phyloP scores from a whole-genome alignment of 257 asterid species.

The Gardenia jasminoides region DNA sequence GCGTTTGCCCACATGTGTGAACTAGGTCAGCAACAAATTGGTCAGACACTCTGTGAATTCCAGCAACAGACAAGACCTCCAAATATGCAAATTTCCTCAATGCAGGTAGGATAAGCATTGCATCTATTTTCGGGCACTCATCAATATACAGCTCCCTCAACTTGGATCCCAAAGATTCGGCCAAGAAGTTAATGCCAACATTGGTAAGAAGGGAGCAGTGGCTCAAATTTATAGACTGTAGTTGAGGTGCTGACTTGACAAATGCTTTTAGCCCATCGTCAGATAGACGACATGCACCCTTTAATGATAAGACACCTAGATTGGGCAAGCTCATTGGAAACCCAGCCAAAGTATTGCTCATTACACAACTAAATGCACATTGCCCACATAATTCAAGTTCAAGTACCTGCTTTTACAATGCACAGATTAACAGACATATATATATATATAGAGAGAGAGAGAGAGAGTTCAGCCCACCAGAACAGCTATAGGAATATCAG shows the following conservation, averaged over 20 bases:
- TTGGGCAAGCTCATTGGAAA: constrained; percentile 43
- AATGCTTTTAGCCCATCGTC: constrained; percentile 58
- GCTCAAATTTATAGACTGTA: constrained; percentile 67
- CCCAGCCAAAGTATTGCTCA: constrained; percentile 34
- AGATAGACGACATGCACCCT: constrained; percentile 83
- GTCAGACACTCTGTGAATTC: constrained; percentile 51
- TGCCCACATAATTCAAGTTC: constrained; percentile 87
- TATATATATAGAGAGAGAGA: background rate
- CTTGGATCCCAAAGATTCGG: constrained; percentile 55
- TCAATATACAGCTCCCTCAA: constrained; percentile 73
- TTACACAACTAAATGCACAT: constrained; percentile 48
- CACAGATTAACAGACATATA: constrained; percentile 7
- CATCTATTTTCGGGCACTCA: constrained; percentile 62
- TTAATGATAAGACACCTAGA: constrained; percentile 58
- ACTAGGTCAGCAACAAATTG: constrained; percentile 44
- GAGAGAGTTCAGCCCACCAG: constrained; percentile 7
- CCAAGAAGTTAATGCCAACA: constrained; percentile 43
- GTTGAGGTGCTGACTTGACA: constrained; percentile 53
- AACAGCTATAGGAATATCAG: background rate
- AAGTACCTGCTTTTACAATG: constrained; percentile 63
- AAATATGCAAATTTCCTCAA: constrained; percentile 46
- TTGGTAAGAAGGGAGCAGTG: constrained; percentile 71
- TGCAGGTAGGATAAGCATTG: constrained; percentile 46
- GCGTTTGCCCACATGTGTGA: constrained; percentile 38
- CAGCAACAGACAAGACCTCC: constrained; percentile 83